Percentiles rank a stretch among this genome's conserved stretches.
phyloP scores from a whole-genome alignment of 495 filamentous ascomycete genomes.

The Xylaria nigripes region DNA sequence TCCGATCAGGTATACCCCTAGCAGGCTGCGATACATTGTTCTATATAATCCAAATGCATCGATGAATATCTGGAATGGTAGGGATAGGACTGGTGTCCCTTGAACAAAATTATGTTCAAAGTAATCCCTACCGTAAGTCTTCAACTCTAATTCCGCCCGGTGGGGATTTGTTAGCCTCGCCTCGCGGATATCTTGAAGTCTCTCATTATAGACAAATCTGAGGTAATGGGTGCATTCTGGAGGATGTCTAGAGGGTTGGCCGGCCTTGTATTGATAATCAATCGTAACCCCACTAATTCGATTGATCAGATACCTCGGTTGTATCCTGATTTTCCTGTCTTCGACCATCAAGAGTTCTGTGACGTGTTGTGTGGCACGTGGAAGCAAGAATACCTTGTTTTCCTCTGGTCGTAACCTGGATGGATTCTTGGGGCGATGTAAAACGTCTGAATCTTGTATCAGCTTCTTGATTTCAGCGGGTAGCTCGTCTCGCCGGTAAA shows the following conservation, averaged over 20 bases:
- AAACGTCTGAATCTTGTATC: too few relatives aligned
- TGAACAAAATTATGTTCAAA: background rate
- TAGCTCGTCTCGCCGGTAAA: background rate
- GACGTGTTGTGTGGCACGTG: too few relatives aligned
- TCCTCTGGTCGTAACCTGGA: too few relatives aligned
- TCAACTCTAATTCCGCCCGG: background rate
- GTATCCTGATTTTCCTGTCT: too few relatives aligned
- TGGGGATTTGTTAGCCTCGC: background rate
- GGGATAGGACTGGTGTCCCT: background rate
- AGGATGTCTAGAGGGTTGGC: background rate
- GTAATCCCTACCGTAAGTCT: background rate
- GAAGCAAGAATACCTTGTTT: too few relatives aligned
- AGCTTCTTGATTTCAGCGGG: too few relatives aligned
- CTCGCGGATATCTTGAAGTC: background rate
- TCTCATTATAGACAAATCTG: background rate
- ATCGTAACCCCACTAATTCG: too few relatives aligned
- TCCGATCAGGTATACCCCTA: background rate
- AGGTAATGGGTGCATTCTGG: background rate
- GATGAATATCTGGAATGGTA: background rate
- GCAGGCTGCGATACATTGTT: background rate
- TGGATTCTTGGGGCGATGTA: too few relatives aligned
- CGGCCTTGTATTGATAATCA: too few relatives aligned
- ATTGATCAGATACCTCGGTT: too few relatives aligned
- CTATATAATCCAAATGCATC: background rate
- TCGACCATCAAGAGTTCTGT: too few relatives aligned